Percentiles rank a stretch among this genome's conserved stretches.
These are phyloP conservation scores for Hypoxylon fragiforme DNA, from an alignment of 495 filamentous ascomycete genomes.

Conservation along the genomic window DNA sequence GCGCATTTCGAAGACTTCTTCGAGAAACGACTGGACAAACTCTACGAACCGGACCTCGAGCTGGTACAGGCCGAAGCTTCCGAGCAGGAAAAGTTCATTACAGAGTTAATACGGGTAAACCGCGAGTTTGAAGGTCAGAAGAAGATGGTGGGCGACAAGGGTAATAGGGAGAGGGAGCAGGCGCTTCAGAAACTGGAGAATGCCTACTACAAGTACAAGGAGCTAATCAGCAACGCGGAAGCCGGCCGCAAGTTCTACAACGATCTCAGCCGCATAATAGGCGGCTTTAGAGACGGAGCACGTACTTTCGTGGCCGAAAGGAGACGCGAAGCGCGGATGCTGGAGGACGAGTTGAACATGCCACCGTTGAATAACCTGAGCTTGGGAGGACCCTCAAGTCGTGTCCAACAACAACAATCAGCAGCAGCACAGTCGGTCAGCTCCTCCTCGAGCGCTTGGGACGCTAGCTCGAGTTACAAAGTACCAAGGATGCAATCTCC, in stretches of 20 bases:
- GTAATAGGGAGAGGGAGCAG: conserved; percentile 76
- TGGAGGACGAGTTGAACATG: conserved; percentile 66
- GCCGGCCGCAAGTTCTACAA: conserved; percentile 96
- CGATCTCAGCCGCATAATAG: conserved; percentile 83
- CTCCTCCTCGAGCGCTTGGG: conserved; percentile 4
- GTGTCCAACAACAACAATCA: conserved; percentile 13
- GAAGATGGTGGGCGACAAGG: conserved; percentile 70
- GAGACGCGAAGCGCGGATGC: conserved; percentile 73
- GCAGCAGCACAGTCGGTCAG: no score
- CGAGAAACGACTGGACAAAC: conserved; percentile 69
- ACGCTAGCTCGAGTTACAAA: conserved; percentile 9
- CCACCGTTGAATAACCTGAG: conserved; percentile 52
- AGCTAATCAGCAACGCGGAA: conserved; percentile 86
- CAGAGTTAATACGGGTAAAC: conserved; percentile 73
- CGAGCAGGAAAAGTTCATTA: conserved; percentile 73
- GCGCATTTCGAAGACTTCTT: conserved; percentile 92
- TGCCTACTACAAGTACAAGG: conserved; percentile 92
- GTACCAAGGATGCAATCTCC: conserved; percentile 16
- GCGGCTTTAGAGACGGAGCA: conserved; percentile 69
- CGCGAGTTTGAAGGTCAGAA: conserved; percentile 68
- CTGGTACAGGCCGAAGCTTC: conserved; percentile 69
- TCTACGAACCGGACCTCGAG: conserved; percentile 77
- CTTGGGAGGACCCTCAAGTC: conserved; percentile 32
- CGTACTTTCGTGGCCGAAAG: conserved; percentile 78
- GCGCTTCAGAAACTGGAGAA: conserved; percentile 89